Evolutionary conservation across 305 asterid species (phyloP), one percentile per base, ranked within the genome.

Genomic region (Fraxinus velutina): DNA sequence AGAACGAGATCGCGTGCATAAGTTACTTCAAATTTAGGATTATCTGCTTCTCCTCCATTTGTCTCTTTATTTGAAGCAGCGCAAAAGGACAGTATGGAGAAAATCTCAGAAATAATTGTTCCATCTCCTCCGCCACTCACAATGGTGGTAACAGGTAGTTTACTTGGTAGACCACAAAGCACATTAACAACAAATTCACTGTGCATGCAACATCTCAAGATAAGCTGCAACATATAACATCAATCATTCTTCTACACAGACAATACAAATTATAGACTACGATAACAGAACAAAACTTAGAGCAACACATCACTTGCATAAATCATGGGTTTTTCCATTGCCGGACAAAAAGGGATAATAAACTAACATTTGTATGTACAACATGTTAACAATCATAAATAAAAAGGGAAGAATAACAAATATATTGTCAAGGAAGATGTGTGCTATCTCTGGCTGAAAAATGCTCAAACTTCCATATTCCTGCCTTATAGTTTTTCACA

Each of bases 91-190:
- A 97, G 87, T 75, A 94, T 85, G 55, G 98, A 90, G 88, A 94
- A 97, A 77, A 94, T 89, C 86, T 94, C 98, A 6, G 99, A 93
- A 83, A 93, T 85, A 79, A 97, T 91, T 78, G 98, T 94, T 79
- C 96, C 97, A 60, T 97, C 99, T 77, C 96, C 99, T 85, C 97
- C 98, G 24, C 98, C 99, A 84, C 95, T 94, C 78, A 97, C 98
- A 79, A 94, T 91, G 19, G 98, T 93, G 64, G 93, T 87, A 77
- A 83, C 92, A 19, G 99, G 98, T 79, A 94, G 89, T 87, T 97
- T 94, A 89, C 91, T 92, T 39, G 98, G 97, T 66, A 97, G 86
- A 74, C 99, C 97, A 85, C 99, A 97, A 21, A 96, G 92, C 80
- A 97, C 87, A 86, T 86, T 90, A 39, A 91, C 88, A 75, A 91